Evolutionary conservation across 2,329 filamentous ascomycete genomes (phyloP).

Genomic region (Achaetomium macrosporum): DNA sequence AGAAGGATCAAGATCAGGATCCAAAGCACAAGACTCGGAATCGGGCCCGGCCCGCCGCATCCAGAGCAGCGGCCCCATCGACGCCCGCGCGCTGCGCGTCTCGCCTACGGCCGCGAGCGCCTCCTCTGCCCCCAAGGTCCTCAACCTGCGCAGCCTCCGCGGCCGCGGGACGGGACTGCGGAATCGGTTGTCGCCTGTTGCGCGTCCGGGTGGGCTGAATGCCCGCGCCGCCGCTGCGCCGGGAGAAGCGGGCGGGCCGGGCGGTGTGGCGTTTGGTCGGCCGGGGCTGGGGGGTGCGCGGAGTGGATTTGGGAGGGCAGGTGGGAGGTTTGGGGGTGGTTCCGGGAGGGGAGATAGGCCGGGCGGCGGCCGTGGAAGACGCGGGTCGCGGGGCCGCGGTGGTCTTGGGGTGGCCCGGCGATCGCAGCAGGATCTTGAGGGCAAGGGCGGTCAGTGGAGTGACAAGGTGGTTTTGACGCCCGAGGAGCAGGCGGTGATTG

Average conservation of each 20-base stretch:
- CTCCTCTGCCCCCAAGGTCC: constrained; percentile 19
- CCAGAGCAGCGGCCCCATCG: constrained; percentile 1
- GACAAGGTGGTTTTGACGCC: constrained; percentile 17
- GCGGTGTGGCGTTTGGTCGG: neutral
- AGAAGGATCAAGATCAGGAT: neutral
- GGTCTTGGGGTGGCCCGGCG: too few relatives aligned
- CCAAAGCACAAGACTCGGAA: neutral
- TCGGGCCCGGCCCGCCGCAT: too few relatives aligned
- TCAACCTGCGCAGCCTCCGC: constrained; percentile 28
- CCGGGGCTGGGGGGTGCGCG: neutral
- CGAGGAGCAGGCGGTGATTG: constrained; percentile 25
- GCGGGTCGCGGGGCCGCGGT: too few relatives aligned
- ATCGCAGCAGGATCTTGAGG: neutral
- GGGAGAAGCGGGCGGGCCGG: neutral
- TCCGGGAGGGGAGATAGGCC: neutral
- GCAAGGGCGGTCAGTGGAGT: neutral
- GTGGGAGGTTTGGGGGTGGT: neutral
- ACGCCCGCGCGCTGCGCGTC: constrained; percentile 14
- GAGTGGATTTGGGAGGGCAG: neutral
- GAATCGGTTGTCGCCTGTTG: neutral
- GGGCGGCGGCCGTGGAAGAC: neutral
- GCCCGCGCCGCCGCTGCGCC: neutral
- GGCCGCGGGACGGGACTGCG: constrained; percentile 1
- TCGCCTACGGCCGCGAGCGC: neutral
- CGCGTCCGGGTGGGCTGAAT: too few relatives aligned